Conservation (phyloP, 192 early-diverging fungal genomes). For the Chytriomyces sp. region DNA sequence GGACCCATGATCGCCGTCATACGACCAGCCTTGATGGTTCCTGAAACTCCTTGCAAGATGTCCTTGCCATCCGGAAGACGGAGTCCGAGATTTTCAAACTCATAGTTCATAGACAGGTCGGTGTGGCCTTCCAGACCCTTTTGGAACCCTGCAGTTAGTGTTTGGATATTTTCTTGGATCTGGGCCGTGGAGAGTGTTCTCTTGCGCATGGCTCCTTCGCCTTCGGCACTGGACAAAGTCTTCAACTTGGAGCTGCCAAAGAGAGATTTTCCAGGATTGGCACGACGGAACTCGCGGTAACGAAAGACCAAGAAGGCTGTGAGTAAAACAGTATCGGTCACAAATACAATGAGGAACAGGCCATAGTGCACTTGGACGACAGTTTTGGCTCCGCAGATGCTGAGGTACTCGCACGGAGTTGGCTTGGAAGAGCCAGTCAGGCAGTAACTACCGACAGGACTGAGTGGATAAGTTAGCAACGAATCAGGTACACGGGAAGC, state of each 20-base stretch:
- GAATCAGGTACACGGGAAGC: neutral
- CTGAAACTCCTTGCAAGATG: constrained; percentile 71
- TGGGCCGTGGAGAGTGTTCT: neutral
- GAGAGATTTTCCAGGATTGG: neutral
- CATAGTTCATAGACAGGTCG: constrained; percentile 40
- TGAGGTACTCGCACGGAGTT: constrained; percentile 31
- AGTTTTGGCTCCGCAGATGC: constrained; percentile 36
- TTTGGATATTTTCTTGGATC: constrained; percentile 4
- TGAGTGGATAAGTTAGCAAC: neutral
- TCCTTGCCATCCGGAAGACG: constrained; percentile 48
- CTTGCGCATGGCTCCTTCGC: neutral
- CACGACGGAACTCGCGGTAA: constrained; percentile 10
- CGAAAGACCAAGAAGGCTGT: constrained; percentile 30
- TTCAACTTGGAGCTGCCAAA: neutral
- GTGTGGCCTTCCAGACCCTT: constrained; percentile 18
- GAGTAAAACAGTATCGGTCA: constrained; percentile 30
- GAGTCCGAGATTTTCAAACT: constrained; percentile 43
- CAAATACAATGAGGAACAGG: constrained; percentile 7
- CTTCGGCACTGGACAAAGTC: neutral
- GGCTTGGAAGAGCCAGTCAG: constrained; percentile 8
- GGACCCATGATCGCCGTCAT: constrained; percentile 93
- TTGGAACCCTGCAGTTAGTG: constrained; percentile 22
- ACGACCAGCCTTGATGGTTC: constrained; percentile 71
- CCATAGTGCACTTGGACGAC: constrained; percentile 27
- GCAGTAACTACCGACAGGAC: constrained; percentile 17